phyloP scores from a whole-genome alignment of 2,329 filamentous ascomycete species.

The Samsoniella hepiali region DNA sequence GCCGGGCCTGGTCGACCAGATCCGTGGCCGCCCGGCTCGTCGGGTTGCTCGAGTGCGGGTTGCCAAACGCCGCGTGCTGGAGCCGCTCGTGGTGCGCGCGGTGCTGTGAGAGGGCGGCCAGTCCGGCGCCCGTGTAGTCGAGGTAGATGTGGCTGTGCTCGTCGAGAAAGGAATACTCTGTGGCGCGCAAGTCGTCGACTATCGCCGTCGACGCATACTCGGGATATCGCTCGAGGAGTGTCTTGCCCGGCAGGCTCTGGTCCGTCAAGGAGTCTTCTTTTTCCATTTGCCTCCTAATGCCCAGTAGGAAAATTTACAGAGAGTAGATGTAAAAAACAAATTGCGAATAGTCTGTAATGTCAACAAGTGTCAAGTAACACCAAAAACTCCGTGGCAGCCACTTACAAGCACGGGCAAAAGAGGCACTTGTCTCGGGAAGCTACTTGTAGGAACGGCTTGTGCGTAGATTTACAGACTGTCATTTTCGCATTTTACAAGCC shows the following conservation, averaged over 20 bases:
- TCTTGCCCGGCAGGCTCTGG: neutral
- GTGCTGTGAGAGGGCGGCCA: constrained; percentile 34
- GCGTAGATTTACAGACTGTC: neutral
- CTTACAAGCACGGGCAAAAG: neutral
- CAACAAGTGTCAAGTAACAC: neutral
- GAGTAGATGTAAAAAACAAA: neutral
- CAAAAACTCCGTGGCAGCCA: neutral
- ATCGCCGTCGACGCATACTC: constrained; percentile 32
- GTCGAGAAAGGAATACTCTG: constrained; percentile 38
- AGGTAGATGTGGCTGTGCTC: constrained; percentile 38
- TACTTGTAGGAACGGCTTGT: neutral
- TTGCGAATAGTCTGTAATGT: neutral
- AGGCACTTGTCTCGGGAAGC: neutral
- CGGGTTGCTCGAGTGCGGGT: constrained; percentile 40
- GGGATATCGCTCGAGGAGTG: constrained; percentile 28
- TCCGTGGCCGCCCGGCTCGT: constrained; percentile 34
- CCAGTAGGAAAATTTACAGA: neutral
- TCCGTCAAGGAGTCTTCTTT: neutral
- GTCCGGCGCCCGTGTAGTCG: constrained; percentile 40
- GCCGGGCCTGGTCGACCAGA: constrained; percentile 32
- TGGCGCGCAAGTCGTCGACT: constrained; percentile 32
- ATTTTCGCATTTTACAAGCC: neutral
- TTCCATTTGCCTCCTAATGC: neutral
- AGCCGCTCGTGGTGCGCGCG: constrained; percentile 32
- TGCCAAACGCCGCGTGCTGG: constrained; percentile 32